These are phyloP conservation scores for Didymella lethalis DNA, from an alignment of 2,329 filamentous ascomycete species.

Conservation along the genomic window DNA sequence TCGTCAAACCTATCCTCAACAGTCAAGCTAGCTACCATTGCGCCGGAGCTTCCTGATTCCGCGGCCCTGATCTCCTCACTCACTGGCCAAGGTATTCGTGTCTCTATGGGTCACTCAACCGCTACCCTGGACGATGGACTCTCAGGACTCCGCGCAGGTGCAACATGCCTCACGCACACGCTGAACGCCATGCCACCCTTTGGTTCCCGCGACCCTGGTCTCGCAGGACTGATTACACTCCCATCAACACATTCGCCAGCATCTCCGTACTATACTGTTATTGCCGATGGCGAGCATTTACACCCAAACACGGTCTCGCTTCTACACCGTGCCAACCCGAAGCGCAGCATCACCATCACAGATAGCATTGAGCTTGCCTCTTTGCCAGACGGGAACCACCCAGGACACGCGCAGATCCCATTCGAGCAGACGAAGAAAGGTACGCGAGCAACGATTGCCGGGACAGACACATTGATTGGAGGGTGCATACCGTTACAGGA, in stretches of 20 bases:
- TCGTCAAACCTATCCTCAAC: slow-evolving; percentile 48
- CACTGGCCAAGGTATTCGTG: slow-evolving; percentile 51
- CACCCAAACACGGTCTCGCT: slow-evolving; percentile 60
- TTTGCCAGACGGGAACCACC: slow-evolving; percentile 60
- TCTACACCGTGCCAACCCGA: slow-evolving; percentile 57
- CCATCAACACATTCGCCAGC: slow-evolving; percentile 29
- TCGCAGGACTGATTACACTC: slow-evolving; percentile 55
- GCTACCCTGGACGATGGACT: slow-evolving; percentile 59
- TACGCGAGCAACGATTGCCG: slow-evolving; percentile 59
- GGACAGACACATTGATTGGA: slow-evolving; percentile 63
- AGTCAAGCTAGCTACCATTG: slow-evolving; percentile 62
- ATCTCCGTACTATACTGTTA: slow-evolving; percentile 61
- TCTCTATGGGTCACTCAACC: slow-evolving; percentile 61
- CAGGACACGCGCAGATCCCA: slow-evolving; percentile 62
- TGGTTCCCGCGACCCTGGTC: slow-evolving; percentile 60
- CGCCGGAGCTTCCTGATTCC: slow-evolving; percentile 60
- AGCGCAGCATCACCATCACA: slow-evolving; percentile 61
- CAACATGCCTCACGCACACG: slow-evolving; percentile 62
- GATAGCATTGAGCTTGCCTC: slow-evolving; percentile 64
- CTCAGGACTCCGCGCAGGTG: slow-evolving; percentile 57
- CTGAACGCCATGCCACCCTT: slow-evolving; percentile 64
- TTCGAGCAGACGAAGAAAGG: slow-evolving; percentile 59
- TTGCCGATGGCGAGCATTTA: slow-evolving; percentile 63
- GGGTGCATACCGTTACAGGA: slow-evolving; percentile 61
- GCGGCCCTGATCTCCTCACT: slow-evolving; percentile 54